Evolutionary conservation across 305 asterid genomes (phyloP).

Genomic region (Solanum aculeatissimum): DNA sequence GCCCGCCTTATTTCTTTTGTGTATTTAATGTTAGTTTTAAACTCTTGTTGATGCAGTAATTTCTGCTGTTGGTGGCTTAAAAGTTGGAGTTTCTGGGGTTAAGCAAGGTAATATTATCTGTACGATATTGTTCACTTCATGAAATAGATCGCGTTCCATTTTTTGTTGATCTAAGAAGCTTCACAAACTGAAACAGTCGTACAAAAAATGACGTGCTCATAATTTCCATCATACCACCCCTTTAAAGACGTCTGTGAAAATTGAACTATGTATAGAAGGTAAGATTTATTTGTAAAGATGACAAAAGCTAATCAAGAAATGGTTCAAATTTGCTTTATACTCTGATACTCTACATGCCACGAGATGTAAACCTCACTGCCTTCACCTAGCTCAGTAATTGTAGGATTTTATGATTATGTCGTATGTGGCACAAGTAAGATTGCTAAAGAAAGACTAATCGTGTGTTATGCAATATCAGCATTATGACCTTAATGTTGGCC

Average conservation of each 20-base stretch:
- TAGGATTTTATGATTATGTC: neutral
- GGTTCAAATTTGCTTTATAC: neutral
- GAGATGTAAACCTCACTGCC: neutral
- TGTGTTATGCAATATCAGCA: neutral
- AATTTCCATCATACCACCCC: neutral
- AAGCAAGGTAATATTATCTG: slow-evolving; percentile 53
- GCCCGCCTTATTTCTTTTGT: neutral
- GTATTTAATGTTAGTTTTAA: slow-evolving; percentile 1
- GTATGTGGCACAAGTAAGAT: neutral
- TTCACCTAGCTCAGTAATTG: neutral
- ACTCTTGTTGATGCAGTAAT: slow-evolving; percentile 52
- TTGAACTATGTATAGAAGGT: neutral
- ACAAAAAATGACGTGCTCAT: neutral
- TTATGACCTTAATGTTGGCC: neutral
- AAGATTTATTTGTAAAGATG: neutral
- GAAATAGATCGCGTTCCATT: neutral
- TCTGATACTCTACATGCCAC: neutral
- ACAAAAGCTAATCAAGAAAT: neutral
- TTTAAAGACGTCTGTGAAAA: neutral
- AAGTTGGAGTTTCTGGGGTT: slow-evolving; percentile 76
- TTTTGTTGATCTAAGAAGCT: neutral
- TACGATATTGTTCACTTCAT: slow-evolving; percentile 1
- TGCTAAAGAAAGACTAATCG: neutral
- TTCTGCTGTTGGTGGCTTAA: slow-evolving; percentile 95
- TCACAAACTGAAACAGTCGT: neutral